phyloP scores from a whole-genome alignment of 2,329 filamentous ascomycete species.

The Falciphora oryzae region DNA sequence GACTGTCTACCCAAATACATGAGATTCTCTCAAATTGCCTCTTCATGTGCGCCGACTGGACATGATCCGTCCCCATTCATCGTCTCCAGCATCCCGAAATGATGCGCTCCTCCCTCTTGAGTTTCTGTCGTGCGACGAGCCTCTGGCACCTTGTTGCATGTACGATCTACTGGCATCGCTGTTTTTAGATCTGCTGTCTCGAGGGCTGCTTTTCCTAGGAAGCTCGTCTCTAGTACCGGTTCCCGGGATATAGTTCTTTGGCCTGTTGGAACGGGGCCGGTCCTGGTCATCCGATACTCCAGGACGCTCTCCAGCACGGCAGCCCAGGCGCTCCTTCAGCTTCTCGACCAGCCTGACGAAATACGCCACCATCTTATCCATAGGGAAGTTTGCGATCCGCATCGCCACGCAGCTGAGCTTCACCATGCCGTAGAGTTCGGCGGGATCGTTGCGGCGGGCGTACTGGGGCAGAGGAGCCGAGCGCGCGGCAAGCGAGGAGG shows the following conservation, averaged over 20 bases:
- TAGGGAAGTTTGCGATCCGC: constrained; percentile 8
- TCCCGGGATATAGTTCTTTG: no score
- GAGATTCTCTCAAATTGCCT: no score
- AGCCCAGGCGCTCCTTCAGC: constrained; percentile 13
- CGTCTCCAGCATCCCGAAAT: neutral
- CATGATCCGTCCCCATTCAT: neutral
- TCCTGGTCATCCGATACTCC: neutral
- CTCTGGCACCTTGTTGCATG: neutral
- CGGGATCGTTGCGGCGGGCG: neutral
- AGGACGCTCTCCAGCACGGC: neutral
- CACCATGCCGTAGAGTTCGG: constrained; percentile 17
- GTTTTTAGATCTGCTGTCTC: neutral
- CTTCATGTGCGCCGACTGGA: neutral
- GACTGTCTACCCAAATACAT: neutral
- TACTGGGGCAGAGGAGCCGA: neutral
- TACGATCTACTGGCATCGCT: neutral
- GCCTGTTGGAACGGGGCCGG: no score
- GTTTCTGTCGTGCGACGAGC: neutral
- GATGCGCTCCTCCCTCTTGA: neutral
- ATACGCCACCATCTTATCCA: constrained; percentile 11
- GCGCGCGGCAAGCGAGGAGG: neutral
- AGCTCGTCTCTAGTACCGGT: neutral
- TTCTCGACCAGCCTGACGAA: constrained; percentile 12
- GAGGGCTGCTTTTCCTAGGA: neutral
- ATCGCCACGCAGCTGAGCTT: constrained; percentile 11